phyloP scores from a whole-genome alignment of 169 alveolate genomes.

The Blepharisma undulans region DNA sequence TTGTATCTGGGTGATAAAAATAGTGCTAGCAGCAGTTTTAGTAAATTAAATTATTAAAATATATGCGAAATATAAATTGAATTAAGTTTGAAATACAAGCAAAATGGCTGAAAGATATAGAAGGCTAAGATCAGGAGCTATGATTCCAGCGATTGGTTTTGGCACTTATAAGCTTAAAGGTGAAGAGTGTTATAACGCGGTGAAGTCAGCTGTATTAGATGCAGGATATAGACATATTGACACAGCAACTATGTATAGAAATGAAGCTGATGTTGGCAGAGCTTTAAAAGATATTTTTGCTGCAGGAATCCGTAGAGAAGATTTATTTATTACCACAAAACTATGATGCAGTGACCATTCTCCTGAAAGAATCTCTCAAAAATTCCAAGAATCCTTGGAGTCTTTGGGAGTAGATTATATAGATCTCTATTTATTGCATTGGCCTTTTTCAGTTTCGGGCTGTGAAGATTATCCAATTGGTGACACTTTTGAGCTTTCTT shows the following conservation, averaged over 20 bases:
- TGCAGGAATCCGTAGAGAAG: conserved; percentile 68
- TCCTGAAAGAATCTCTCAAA: conserved; percentile 13
- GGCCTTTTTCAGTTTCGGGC: conserved; percentile 51
- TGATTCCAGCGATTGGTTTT: not conserved
- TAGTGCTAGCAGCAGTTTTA: not conserved
- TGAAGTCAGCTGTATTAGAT: conserved; percentile 29
- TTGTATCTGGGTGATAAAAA: not conserved
- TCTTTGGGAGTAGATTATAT: conserved; percentile 50
- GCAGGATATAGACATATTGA: conserved; percentile 70
- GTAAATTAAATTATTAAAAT: not conserved
- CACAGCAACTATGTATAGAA: conserved; percentile 60
- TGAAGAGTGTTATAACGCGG: not conserved
- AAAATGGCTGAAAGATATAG: not conserved
- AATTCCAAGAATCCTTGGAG: not conserved
- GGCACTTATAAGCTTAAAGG: conserved; percentile 30
- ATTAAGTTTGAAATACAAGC: not conserved
- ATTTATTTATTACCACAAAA: conserved; percentile 65
- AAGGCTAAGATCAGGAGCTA: conserved; percentile 9
- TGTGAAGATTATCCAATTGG: not conserved
- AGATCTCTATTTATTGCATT: conserved; percentile 69
- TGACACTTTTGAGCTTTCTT: not conserved
- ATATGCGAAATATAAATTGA: too few species aligned
- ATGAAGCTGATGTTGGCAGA: conserved; percentile 63
- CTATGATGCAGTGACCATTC: conserved; percentile 40
- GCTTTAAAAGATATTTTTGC: conserved; percentile 42